These are phyloP conservation scores for Fusarium vanettenii DNA, from an alignment of 2,329 filamentous ascomycete species.

Conservation along the genomic window DNA sequence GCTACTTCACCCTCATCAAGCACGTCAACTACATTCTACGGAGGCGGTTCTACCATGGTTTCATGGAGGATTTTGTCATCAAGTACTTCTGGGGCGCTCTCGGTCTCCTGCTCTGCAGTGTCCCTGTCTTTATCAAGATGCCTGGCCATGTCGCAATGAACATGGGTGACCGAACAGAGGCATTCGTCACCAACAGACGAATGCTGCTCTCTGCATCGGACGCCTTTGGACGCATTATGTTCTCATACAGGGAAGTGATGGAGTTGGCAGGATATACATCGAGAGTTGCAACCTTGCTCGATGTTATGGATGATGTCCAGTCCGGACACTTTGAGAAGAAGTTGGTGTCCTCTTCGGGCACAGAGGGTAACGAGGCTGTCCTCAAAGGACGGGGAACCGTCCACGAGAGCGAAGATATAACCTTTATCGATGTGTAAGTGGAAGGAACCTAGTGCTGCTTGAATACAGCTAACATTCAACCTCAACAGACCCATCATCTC, in stretches of 20 bases:
- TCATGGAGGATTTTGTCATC: conserved; percentile 99
- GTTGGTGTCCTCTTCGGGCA: conserved; percentile 88
- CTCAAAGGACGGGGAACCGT: conserved; percentile 85
- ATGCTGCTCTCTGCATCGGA: conserved; percentile 95
- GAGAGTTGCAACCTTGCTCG: conserved; percentile 86
- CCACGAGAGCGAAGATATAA: conserved; percentile 84
- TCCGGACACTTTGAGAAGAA: conserved; percentile 95
- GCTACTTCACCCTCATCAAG: conserved; percentile 98
- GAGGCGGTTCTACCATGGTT: conserved; percentile 93
- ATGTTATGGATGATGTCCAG: conserved; percentile 95
- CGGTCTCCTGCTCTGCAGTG: conserved; percentile 89
- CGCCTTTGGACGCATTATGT: conserved; percentile 96
- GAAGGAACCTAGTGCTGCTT: background rate
- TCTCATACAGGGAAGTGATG: conserved; percentile 97
- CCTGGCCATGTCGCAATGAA: conserved; percentile 73
- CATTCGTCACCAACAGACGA: conserved; percentile 92
- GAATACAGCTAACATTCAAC: conserved; percentile 29
- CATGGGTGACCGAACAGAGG: conserved; percentile 78
- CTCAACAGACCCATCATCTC: conserved; percentile 82
- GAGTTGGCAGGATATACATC: conserved; percentile 96
- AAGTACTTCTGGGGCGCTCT: conserved; percentile 99
- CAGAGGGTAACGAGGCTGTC: conserved; percentile 83
- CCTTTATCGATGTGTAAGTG: conserved; percentile 82
- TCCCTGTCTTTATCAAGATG: conserved; percentile 95
- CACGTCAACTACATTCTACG: conserved; percentile 97